Percentiles rank a stretch among this genome's conserved stretches.
These are phyloP conservation scores for Gypsophila paniculata DNA, from an alignment of 179 eudicot species.

Conservation along the genomic window DNA sequence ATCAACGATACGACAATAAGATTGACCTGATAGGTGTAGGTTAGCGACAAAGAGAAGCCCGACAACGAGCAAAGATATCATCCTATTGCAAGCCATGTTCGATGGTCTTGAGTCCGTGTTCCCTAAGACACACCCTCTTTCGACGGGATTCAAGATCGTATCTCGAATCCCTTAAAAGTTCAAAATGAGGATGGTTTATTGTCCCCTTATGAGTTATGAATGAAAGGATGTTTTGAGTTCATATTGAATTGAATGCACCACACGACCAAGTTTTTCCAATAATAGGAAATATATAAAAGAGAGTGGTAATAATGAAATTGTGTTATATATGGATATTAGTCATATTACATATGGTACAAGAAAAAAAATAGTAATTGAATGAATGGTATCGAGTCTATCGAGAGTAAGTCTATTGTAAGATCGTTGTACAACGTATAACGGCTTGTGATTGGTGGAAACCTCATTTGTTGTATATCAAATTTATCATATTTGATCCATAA, in stretches of 20 bases:
- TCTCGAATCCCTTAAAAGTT: slow-evolving; percentile 2
- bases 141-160: slow-evolving; percentile 17
- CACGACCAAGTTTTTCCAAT: background rate
- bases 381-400: no score
- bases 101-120: background rate
- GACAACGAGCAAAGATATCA: slow-evolving; percentile 21
- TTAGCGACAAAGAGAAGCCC: slow-evolving; percentile 18
- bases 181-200: background rate
- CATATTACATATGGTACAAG: background rate
- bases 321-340: slow-evolving; percentile 8
- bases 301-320: background rate
- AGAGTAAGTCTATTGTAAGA: no score
- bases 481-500: no score
- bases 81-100: slow-evolving; percentile 8
- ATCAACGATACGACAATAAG: background rate
- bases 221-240: slow-evolving; percentile 4
- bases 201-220: slow-evolving; percentile 2
- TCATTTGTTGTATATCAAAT: no score
- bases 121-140: slow-evolving; percentile 2
- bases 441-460: no score
- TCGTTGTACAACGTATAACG: no score
- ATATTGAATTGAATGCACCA: background rate
- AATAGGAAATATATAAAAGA: background rate
- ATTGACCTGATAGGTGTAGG: slow-evolving; percentile 25
- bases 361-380: background rate